A percentile compares a stretch with the other conserved stretches of the same genome.
These are phyloP conservation scores for Hyphopichia buzzinii DNA, from an alignment of 1,139 yeast species.

Conservation along the genomic window DNA sequence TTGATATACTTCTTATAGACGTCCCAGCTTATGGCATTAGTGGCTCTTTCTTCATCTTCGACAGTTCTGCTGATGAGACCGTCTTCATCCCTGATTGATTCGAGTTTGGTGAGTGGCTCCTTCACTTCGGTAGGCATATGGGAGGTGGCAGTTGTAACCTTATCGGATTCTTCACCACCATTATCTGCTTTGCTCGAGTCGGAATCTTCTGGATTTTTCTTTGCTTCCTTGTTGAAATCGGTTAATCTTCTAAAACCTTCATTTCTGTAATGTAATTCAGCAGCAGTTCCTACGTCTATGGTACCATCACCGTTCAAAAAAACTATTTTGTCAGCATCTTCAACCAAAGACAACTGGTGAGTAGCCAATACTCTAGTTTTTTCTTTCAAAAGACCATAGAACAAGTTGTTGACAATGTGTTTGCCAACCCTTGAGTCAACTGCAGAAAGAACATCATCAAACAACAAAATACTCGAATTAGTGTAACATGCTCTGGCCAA, in stretches of 20 bases:
- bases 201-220: constrained; percentile 18
- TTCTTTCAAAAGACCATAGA: constrained; percentile 26
- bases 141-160: too few relatives aligned
- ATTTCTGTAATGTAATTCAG: constrained; percentile 24
- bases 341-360: constrained; percentile 35
- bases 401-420: constrained; percentile 34
- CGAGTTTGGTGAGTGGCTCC: not conserved
- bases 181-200: constrained; percentile 16
- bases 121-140: too few relatives aligned
- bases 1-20: constrained; percentile 34
- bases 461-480: constrained; percentile 28
- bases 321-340: constrained; percentile 31
- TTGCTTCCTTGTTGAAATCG: constrained; percentile 22
- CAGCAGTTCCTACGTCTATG: constrained; percentile 31
- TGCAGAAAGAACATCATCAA: constrained; percentile 44
- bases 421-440: constrained; percentile 42
- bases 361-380: constrained; percentile 38
- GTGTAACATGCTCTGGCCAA: constrained; percentile 44
- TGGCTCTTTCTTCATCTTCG: constrained; percentile 38
- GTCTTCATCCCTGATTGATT: not conserved
- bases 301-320: constrained; percentile 36
- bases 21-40: constrained; percentile 40
- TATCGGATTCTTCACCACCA: constrained; percentile 11
- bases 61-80: constrained; percentile 25
- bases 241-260: constrained; percentile 25